Base-by-base conservation (phyloP, 2,329 filamentous ascomycete genomes). In the Macrophomina phaseolina region DNA sequence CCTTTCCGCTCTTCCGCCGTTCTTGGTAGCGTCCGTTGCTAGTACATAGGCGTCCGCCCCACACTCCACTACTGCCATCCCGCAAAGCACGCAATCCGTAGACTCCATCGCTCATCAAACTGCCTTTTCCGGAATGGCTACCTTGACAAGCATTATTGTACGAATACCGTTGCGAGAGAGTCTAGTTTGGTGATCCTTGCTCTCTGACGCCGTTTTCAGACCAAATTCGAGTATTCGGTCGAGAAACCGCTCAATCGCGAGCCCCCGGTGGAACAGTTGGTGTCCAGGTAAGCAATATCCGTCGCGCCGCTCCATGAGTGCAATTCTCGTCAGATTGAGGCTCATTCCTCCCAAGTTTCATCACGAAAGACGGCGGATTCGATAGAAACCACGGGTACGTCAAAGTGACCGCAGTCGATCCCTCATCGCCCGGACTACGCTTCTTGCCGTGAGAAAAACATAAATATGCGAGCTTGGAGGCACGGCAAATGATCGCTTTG, bases 381-480 rank as follows among this genome's bases (percentile, higher is more conserved):
- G 85, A 89, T 72, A 82, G 87, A 34, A 88, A 87, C 67, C 86
- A 87, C 72, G 84, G 83, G 69, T 70, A 66, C 9, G 42, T 28
- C 9, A 38, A 7, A 8, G 9, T 40, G 2, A 16, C 11, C 16
- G 3, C 4, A 9, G 30, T 53, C 12, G 5, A 8, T 16, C 16
- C 9, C 12, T 4, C 5, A 14, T 52, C 14, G 28, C 16, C 28
- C 23, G 23, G 23, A 23, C 3, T 23, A 23, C 23, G 23, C 23
- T 23, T 23, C 23, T 23, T 23, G 23, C 23, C 23, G 23, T 1
- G 23, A 23, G 23, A 23, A 23, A 23, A 23, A 23, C 23, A 23
- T 23, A 23, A 1, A 23, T 23, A 23, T 23, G 23, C 23, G 23
- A 23, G 23, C 23, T 23, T 23, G 23, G 23, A 23, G 23, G 23